Evolutionary conservation across 202 grass and related monocot genomes (phyloP).

Genomic region (Miscanthus sacchariflorus): DNA sequence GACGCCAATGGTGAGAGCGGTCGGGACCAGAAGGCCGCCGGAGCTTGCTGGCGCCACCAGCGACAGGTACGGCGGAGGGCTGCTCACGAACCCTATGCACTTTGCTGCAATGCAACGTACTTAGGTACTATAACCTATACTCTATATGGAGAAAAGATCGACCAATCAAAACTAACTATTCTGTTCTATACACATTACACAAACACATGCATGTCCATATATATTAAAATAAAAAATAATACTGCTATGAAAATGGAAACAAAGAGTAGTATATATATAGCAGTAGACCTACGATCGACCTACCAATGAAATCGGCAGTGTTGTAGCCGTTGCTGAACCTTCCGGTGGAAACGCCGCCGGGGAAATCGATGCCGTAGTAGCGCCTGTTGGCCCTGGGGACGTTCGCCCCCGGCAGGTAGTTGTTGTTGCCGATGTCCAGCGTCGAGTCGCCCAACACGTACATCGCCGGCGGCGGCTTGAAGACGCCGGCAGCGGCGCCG

Average conservation of each 20-base stretch:
- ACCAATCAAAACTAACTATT: no score
- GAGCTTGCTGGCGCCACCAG: not conserved
- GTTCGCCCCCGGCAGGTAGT: constrained; percentile 1
- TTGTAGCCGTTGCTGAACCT: constrained; percentile 69
- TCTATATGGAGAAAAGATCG: no score
- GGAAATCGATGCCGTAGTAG: constrained; percentile 59
- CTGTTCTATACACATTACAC: no score
- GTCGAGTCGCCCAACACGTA: constrained; percentile 57
- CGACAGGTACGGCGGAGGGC: constrained; percentile 2
- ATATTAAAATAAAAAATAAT: no score
- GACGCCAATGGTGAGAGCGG: not conserved
- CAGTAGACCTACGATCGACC: no score
- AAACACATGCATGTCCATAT: no score
- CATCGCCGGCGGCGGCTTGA: constrained; percentile 26
- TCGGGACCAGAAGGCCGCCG: not conserved
- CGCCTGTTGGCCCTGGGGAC: constrained; percentile 7
- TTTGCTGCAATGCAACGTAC: not conserved
- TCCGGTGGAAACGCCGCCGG: constrained; percentile 35
- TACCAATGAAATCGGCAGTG: constrained; percentile 55
- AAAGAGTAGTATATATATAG: no score
- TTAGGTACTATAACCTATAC: no score
- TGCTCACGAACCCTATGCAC: not conserved
- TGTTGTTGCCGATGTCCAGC: constrained; percentile 60
- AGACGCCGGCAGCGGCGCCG: not conserved
- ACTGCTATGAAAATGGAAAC: no score